phyloP scores from a whole-genome alignment of 805 yeast species.

The Saturnispora quitensis region DNA sequence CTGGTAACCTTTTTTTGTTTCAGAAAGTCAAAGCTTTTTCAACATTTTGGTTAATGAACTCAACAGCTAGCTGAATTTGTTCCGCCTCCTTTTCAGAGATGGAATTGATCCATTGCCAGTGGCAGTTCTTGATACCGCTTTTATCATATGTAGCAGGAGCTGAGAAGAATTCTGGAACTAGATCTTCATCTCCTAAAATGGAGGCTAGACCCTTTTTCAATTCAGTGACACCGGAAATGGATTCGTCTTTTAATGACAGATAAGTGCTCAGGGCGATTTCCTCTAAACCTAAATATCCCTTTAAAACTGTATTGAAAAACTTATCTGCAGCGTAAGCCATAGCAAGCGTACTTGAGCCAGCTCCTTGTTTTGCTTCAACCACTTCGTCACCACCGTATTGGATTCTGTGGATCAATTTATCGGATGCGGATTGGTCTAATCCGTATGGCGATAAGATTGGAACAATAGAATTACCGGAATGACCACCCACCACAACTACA shows the following conservation, averaged over 20 bases:
- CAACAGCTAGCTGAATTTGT: slow-evolving; percentile 43
- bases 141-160: slow-evolving; percentile 50
- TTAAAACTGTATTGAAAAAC: slow-evolving; percentile 47
- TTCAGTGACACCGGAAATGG: slow-evolving; percentile 43
- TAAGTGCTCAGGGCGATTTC: slow-evolving; percentile 58
- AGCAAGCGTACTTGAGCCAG: slow-evolving; percentile 87
- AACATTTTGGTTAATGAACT: slow-evolving; percentile 46
- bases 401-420: slow-evolving; percentile 68
- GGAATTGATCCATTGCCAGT: slow-evolving; percentile 42
- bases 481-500: slow-evolving; percentile 85
- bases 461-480: slow-evolving; percentile 90
- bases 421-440: slow-evolving; percentile 18
- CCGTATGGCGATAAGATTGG: slow-evolving; percentile 55
- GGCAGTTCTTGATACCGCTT: slow-evolving; percentile 48
- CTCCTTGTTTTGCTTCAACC: slow-evolving; percentile 87
- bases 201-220: slow-evolving; percentile 24
- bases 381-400: slow-evolving; percentile 97
- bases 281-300: slow-evolving; percentile 28
- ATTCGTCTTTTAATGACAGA: slow-evolving; percentile 39
- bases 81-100: slow-evolving; percentile 45
- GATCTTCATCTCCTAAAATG: slow-evolving; percentile 16
- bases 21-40: slow-evolving; percentile 46
- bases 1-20: neutral
- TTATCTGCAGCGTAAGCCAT: slow-evolving; percentile 90
- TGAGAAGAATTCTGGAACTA: slow-evolving; percentile 33